These are phyloP conservation scores for Suaeda aralocaspica DNA, from an alignment of 148 eudicot genomes.

Conservation along the genomic window DNA sequence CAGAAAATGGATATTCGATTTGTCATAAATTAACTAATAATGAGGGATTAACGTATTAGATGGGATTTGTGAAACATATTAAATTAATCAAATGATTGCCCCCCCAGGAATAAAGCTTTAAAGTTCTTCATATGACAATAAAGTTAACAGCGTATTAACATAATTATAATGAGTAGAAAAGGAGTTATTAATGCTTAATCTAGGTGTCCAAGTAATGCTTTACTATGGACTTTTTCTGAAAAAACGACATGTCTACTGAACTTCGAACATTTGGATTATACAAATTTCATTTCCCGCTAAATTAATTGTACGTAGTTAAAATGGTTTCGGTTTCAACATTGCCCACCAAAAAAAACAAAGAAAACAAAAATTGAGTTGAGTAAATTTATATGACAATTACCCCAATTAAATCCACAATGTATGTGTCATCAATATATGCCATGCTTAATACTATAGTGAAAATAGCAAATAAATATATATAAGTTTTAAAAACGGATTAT, in stretches of 20 bases:
- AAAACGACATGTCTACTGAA: constrained; percentile 3
- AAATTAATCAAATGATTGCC: constrained; percentile 2
- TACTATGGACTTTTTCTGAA: neutral
- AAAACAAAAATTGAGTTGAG: too few species aligned
- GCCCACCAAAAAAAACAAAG: too few species aligned
- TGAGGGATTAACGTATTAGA: neutral
- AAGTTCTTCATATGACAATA: neutral
- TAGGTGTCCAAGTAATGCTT: constrained; percentile 4
- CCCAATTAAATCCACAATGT: too few species aligned
- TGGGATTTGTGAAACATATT: constrained; percentile 8
- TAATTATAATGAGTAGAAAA: constrained; percentile 1
- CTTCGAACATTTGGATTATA: constrained; percentile 6
- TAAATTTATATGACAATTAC: too few species aligned
- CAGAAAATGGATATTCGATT: constrained; percentile 12
- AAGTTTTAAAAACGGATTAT: too few species aligned
- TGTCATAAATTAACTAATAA: neutral
- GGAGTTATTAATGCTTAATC: constrained; percentile 9
- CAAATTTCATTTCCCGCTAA: too few species aligned
- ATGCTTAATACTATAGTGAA: too few species aligned
- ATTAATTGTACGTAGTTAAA: too few species aligned
- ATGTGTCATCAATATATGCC: too few species aligned
- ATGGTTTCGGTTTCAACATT: too few species aligned
- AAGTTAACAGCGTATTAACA: constrained; percentile 8
- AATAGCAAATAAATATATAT: too few species aligned
- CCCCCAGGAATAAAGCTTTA: constrained; percentile 1